These are phyloP conservation scores for Echria macrotheca DNA, from an alignment of 495 filamentous ascomycete species.

Conservation along the genomic window DNA sequence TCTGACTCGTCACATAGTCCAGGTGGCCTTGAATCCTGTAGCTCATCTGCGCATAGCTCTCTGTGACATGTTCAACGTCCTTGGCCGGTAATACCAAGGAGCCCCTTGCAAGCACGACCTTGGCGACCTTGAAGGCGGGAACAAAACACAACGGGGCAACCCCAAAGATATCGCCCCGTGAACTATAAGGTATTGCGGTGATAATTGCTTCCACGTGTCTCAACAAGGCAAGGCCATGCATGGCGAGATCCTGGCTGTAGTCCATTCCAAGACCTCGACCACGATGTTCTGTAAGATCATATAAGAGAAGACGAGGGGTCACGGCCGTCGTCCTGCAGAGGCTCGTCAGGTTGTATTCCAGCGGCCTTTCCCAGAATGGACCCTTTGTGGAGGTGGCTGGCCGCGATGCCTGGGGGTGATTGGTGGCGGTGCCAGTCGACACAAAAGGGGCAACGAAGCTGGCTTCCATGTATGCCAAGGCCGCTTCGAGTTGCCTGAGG, in stretches of 20 bases:
- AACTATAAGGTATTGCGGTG: slow-evolving; percentile 3
- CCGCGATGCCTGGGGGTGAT: neutral
- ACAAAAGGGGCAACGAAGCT: neutral
- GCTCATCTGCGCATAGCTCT: too few species aligned
- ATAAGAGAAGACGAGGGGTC: neutral
- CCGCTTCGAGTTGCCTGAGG: neutral
- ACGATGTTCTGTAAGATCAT: neutral
- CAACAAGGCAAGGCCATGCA: neutral
- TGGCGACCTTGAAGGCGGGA: neutral
- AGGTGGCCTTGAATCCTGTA: neutral
- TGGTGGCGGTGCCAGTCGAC: neutral
- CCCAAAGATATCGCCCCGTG: neutral
- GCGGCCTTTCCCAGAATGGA: slow-evolving; percentile 2
- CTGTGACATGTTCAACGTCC: neutral
- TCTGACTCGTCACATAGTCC: slow-evolving; percentile 1
- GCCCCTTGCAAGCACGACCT: neutral
- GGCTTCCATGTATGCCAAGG: neutral
- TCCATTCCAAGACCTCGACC: neutral
- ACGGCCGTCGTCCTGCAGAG: slow-evolving; percentile 1
- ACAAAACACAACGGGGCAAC: slow-evolving; percentile 2
- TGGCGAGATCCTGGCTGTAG: neutral
- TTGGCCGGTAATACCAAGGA: neutral
- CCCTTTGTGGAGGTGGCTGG: neutral
- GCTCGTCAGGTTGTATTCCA: slow-evolving; percentile 6
- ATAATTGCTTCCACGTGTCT: slow-evolving; percentile 2